Evolutionary conservation across 768 basidiomycete genomes (phyloP).

Genomic region (Russula abietina): DNA sequence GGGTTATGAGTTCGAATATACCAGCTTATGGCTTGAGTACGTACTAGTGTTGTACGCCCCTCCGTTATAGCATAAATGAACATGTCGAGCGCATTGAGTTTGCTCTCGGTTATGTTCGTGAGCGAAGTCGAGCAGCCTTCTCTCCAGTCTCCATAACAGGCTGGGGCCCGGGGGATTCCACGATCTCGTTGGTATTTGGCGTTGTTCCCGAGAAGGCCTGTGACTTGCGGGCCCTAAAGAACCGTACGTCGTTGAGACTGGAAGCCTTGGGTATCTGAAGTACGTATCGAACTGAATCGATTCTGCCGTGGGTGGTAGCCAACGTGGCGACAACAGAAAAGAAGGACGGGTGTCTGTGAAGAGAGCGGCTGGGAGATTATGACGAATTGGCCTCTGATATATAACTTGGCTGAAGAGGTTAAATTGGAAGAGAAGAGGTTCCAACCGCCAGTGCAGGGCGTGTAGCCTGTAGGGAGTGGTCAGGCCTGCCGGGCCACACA

Average conservation of each 20-base stretch:
- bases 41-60: neutral
- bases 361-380: too few relatives aligned
- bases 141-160: neutral
- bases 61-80: neutral
- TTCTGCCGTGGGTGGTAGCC: too few relatives aligned
- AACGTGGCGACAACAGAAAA: too few relatives aligned
- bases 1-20: neutral
- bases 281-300: neutral
- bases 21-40: neutral
- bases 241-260: neutral
- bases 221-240: neutral
- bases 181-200: neutral
- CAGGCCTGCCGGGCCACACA: too few relatives aligned
- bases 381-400: too few relatives aligned
- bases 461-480: too few relatives aligned
- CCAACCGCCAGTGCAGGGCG: too few relatives aligned
- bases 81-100: neutral
- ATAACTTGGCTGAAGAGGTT: too few relatives aligned
- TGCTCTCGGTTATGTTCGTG: neutral
- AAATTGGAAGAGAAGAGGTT: too few relatives aligned
- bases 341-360: neutral
- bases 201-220: neutral
- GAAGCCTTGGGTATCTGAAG: neutral
- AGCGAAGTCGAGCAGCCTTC: neutral
- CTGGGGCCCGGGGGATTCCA: neutral